Evolutionary conservation across 257 asterid genomes (phyloP), one percentile per base, ranked within the genome.

Genomic region (Solanum bulbocastanum): DNA sequence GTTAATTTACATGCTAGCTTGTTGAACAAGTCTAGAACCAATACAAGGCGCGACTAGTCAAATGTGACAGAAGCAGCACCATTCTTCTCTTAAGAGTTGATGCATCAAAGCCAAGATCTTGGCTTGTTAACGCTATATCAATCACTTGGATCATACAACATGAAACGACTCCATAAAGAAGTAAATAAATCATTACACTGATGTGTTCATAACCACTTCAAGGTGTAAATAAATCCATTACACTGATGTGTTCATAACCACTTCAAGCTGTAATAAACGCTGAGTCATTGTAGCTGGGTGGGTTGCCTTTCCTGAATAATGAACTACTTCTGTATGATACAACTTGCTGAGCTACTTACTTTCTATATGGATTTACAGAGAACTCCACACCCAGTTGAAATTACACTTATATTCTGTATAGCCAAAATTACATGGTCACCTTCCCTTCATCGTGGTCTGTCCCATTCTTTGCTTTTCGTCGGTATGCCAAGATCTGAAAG

Each of bases 401-500:
- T 11, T 46, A 82, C 69, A 82, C 86, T 81, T 49, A 10, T 82
- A 49, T 82, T 86, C 56, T 73, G 88, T 79, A 86, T 79, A 72
- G 84, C 73, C 32, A 82, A 86, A 39, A 39, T 52, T 49, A 86
- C 49, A 72, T 15, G 66, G 42, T 40, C 87, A 37, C 83, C 83
- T 81, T 86, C 49, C 32, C 68, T 83, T 83, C 86, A 86, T 66
- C 84, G 33, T 76, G 81, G 36, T 62, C 84, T 22, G 87, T 90
- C 90, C 66, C 60, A 60, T 46, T 44, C 83, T 87, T 88, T 36
- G 87, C 88, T 92, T 91, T 96, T 85, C 90, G 88, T 83, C 93
- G 92, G 88, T 94, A 96, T 87, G 96, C 96, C 87, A 96, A 88
- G 89, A 94, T 94, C 98, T 96, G 93, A 87, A 89, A 88, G 32